A percentile compares a stretch with the other conserved stretches of the same genome.
Evolutionary conservation across 176 grass and related monocot genomes (phyloP).

Genomic region (Phragmites australis): DNA sequence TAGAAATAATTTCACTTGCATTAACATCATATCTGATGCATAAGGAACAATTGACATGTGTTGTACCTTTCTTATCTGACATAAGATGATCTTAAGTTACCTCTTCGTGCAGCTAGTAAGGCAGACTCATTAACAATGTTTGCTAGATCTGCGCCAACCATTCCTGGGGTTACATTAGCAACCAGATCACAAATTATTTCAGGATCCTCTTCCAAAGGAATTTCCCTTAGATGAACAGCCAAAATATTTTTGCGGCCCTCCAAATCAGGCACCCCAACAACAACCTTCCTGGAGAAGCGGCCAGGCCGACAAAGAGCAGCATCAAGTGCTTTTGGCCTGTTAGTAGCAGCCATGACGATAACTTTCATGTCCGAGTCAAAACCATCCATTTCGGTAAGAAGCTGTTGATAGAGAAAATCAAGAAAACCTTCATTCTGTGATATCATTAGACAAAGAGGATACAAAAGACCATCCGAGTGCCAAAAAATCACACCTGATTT

Average conservation of each 20-base stretch:
- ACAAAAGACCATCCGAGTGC: constrained; percentile 6
- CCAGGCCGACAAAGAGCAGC: constrained; percentile 82
- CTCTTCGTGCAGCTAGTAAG: constrained; percentile 85
- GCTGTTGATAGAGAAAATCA: constrained; percentile 57
- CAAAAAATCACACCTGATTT: constrained; percentile 71
- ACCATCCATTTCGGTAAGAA: constrained; percentile 97
- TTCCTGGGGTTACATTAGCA: constrained; percentile 73
- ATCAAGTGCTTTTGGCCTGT: constrained; percentile 86
- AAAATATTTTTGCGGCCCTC: constrained; percentile 86
- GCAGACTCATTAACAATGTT: constrained; percentile 93
- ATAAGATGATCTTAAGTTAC: constrained; percentile 40
- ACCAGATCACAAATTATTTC: constrained; percentile 73
- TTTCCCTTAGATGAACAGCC: constrained; percentile 69
- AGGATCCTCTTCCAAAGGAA: constrained; percentile 84
- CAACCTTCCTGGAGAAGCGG: constrained; percentile 92
- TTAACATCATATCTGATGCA: constrained; percentile 32
- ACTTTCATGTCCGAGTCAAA: constrained; percentile 93
- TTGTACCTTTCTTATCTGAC: background rate
- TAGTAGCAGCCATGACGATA: constrained; percentile 92
- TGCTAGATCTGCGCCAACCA: constrained; percentile 90
- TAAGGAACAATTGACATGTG: constrained; percentile 17
- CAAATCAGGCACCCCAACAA: constrained; percentile 83
- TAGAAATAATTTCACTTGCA: background rate
- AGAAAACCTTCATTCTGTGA: constrained; percentile 12
- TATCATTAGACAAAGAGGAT: constrained; percentile 14